Evolutionary conservation across 2,329 filamentous ascomycete genomes (phyloP), one percentile per base, ranked within the genome.

Genomic region (Scedosporium minutisporum): DNA sequence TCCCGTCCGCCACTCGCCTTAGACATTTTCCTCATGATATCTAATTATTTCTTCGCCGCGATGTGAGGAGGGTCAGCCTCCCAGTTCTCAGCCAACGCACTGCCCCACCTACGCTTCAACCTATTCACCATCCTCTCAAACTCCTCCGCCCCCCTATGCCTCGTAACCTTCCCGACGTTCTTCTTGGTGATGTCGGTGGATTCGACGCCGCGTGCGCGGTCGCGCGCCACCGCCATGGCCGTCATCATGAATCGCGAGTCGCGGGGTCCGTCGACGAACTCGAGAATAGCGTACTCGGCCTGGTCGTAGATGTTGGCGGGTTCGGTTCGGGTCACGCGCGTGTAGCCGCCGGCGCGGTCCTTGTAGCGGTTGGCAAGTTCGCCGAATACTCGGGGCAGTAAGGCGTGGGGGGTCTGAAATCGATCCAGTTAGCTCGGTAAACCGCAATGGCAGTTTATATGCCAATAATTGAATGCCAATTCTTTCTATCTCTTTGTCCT

Each of bases 181-280:
- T 83, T 81, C 63, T 80, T 78, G 41, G 93, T 97, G 68, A 95
- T 78, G 38, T 89, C 82, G 67, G 86, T 89, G 69, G 90, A 77
- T 2, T 78, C 73, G 60, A 83, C 80, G 46, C 85, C 81, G 14
- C 85, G 73, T 58, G 74, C 70, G 63, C 80, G 76, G 70, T 86
- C 82, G 25, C 86, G 82, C 53, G 90, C 91, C 6, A 97, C 81
- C 0, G 91, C 87, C 68, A 89, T 89, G 27, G 95, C 95, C 2
- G 93, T 96, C 84, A 97, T 87, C 70, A 91, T 91, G 77, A 97
- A 97, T 41, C 93, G 89, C 80, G 96, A 90, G 76, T 99, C 95
- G 73, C 88, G 89, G 41, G 92, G 91, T 42, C 93, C 93, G 75
- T 99, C 95, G 65, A 99, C 93, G 38, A 99, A 84, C 77, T 97